Percentiles rank a stretch among this genome's conserved stretches.
These are phyloP conservation scores for Pluteus cervinus DNA, from an alignment of 768 basidiomycete genomes.

Conservation along the genomic window DNA sequence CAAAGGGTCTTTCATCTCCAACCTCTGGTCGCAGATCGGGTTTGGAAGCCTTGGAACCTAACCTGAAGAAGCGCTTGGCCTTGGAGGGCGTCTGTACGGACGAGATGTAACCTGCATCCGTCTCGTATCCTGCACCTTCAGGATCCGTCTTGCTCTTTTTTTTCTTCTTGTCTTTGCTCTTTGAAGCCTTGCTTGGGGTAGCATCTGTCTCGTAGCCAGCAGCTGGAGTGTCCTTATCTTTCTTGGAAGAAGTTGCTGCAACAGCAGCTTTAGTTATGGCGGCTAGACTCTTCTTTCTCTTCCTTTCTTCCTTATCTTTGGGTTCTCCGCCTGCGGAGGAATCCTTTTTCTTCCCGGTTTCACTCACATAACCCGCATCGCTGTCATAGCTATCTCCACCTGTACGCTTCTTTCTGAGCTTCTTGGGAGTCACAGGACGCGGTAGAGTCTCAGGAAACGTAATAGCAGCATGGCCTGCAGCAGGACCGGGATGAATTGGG, in stretches of 20 bases:
- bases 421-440: conserved; percentile 22
- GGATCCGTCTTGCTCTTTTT: conserved; percentile 18
- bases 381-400: conserved; percentile 44
- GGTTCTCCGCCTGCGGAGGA: neutral
- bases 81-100: conserved; percentile 24
- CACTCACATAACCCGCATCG: conserved; percentile 46
- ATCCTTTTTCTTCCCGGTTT: conserved; percentile 13
- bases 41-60: conserved; percentile 33
- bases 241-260: too few relatives aligned
- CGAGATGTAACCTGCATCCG: conserved; percentile 29
- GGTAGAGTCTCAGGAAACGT: conserved; percentile 15
- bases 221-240: conserved; percentile 12
- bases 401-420: conserved; percentile 28
- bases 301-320: conserved; percentile 23
- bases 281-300: conserved; percentile 28
- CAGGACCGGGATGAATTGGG: too few relatives aligned
- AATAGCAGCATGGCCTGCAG: conserved; percentile 5
- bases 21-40: conserved; percentile 18
- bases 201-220: conserved; percentile 25
- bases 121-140: conserved; percentile 30
- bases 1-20: conserved; percentile 18
- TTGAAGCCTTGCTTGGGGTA: conserved; percentile 2
- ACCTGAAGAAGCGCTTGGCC: conserved; percentile 38
- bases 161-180: conserved; percentile 19
- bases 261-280: conserved; percentile 15